These are phyloP conservation scores for Coemansia sp. DNA, from an alignment of 192 early-diverging fungal species.

Conservation along the genomic window DNA sequence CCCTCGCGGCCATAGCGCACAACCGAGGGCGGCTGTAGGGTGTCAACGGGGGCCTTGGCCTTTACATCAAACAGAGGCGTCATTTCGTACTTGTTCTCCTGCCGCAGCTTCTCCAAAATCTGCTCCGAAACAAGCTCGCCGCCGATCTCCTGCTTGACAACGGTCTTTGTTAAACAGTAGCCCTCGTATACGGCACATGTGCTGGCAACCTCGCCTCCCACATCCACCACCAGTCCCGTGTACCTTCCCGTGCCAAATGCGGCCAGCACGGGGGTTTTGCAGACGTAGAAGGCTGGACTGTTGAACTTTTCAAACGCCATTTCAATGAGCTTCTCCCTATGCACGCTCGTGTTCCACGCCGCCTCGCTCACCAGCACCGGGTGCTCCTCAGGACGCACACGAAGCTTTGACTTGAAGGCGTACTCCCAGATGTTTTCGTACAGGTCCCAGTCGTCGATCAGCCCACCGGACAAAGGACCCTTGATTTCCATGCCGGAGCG, in stretches of 20 bases:
- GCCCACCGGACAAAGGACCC: constrained; percentile 82
- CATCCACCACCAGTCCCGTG: constrained; percentile 89
- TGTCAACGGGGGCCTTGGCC: constrained; percentile 70
- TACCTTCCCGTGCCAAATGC: constrained; percentile 88
- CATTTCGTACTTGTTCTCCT: constrained; percentile 59
- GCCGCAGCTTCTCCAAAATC: constrained; percentile 60
- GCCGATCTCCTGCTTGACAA: constrained; percentile 60
- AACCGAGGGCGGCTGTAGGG: constrained; percentile 60
- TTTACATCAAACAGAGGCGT: constrained; percentile 82
- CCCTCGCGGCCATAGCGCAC: constrained; percentile 15
- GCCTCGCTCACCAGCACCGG: constrained; percentile 89
- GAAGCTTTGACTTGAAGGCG: constrained; percentile 67
- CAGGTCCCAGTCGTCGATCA: constrained; percentile 92
- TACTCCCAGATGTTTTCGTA: constrained; percentile 91
- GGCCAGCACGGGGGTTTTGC: constrained; percentile 86
- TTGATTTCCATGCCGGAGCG: constrained; percentile 75
- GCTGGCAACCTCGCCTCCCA: constrained; percentile 82
- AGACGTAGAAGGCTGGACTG: constrained; percentile 91
- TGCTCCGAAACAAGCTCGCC: constrained; percentile 82
- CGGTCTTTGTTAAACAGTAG: constrained; percentile 88
- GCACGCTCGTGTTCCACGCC: constrained; percentile 83
- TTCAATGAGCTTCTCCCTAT: constrained; percentile 84
- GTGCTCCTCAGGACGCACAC: constrained; percentile 77
- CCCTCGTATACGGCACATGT: constrained; percentile 97
- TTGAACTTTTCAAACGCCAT: constrained; percentile 93